Evolutionary conservation across 148 eudicot species (phyloP).

Genomic region (Rhododendron simsii): DNA sequence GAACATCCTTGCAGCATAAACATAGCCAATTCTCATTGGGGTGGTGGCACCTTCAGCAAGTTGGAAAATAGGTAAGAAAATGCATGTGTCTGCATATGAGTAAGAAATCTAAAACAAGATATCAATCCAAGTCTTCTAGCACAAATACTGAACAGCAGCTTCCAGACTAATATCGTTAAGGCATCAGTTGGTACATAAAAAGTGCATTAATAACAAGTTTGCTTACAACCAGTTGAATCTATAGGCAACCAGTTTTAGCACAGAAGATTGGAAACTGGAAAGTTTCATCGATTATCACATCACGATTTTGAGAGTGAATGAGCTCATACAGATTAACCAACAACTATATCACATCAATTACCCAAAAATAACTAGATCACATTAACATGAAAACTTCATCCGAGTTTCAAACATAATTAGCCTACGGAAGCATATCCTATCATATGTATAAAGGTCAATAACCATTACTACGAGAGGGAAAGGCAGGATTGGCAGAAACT

Average conservation of each 20-base stretch:
- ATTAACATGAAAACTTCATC: not conserved
- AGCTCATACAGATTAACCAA: not conserved
- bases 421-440: not conserved
- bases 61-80: not conserved
- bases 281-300: not conserved
- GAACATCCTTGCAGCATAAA: conserved; percentile 76
- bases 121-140: not conserved
- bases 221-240: not conserved
- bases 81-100: not conserved
- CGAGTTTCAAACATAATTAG: not conserved
- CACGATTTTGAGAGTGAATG: not conserved
- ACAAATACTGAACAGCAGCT: not conserved
- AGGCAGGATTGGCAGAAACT: not conserved
- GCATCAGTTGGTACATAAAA: not conserved
- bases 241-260: not conserved
- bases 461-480: not conserved
- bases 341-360: not conserved
- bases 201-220: not conserved
- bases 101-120: not conserved
- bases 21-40: conserved; percentile 90
- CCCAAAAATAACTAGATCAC: not conserved
- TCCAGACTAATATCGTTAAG: not conserved
- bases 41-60: conserved; percentile 64
- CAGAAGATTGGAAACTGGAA: not conserved
- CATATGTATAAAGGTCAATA: not conserved